Percentiles rank a stretch among this genome's conserved stretches.
These are phyloP conservation scores for Ophidiomyces ophidiicola DNA, from an alignment of 2,329 filamentous ascomycete genomes.

Conservation along the genomic window DNA sequence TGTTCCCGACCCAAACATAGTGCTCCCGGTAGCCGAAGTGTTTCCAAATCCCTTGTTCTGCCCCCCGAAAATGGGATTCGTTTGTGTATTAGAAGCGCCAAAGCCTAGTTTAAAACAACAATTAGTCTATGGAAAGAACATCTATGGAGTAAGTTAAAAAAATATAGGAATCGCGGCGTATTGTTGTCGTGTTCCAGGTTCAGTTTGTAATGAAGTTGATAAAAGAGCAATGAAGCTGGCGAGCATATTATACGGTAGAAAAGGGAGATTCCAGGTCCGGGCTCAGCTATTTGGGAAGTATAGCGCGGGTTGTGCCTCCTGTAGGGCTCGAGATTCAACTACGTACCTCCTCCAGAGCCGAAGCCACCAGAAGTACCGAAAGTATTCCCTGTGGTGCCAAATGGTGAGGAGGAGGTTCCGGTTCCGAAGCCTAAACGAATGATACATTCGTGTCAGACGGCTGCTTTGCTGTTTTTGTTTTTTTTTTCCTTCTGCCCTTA, in stretches of 20 bases:
- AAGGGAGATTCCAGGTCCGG: too few relatives aligned
- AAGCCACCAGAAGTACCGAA: conserved; percentile 19
- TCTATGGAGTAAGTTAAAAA: not conserved
- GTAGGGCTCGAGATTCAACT: conserved; percentile 11
- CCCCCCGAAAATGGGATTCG: conserved; percentile 17
- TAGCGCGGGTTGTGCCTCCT: too few relatives aligned
- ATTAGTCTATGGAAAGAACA: not conserved
- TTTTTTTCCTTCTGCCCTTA: conserved; percentile 1
- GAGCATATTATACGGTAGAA: too few relatives aligned
- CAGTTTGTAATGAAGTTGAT: too few relatives aligned
- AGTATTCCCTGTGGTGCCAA: conserved; percentile 24
- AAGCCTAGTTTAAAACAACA: conserved; percentile 15
- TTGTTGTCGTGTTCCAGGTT: not conserved
- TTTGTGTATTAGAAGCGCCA: conserved; percentile 15
- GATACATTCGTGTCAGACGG: conserved; percentile 13
- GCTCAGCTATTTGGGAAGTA: too few relatives aligned
- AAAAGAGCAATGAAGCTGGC: too few relatives aligned
- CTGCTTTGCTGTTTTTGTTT: conserved; percentile 4
- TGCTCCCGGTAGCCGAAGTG: conserved; percentile 13
- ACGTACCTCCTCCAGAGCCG: conserved; percentile 23
- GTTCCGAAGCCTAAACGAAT: conserved; percentile 28
- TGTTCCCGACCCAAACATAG: conserved; percentile 15
- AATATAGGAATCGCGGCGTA: not conserved
- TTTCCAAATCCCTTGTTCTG: conserved; percentile 19
- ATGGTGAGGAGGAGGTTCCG: conserved; percentile 25